Evolutionary conservation across 2,329 filamentous ascomycete genomes (phyloP).

Genomic region (Monosporascus sp.): DNA sequence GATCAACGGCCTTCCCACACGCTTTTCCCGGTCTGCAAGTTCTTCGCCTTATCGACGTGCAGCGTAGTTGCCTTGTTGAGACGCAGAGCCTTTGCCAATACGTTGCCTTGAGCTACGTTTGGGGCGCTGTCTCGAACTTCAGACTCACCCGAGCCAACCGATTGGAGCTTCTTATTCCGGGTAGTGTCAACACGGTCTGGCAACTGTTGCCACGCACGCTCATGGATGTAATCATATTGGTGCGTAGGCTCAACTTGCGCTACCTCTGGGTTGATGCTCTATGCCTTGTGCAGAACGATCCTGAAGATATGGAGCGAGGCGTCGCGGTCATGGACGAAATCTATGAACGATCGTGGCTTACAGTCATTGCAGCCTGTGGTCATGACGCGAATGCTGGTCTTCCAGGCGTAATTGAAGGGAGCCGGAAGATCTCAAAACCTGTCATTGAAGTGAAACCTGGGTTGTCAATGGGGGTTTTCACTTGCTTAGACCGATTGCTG

Average conservation of each 20-base stretch:
- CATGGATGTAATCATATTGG: conserved; percentile 12
- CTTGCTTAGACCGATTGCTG: neutral
- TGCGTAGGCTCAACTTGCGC: conserved; percentile 8
- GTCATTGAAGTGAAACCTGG: neutral
- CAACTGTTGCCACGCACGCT: conserved; percentile 8
- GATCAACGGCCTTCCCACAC: no score
- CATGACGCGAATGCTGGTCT: conserved; percentile 2
- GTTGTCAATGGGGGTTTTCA: neutral
- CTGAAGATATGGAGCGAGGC: conserved; percentile 12
- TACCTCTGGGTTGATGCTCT: conserved; percentile 25
- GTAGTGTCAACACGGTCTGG: neutral
- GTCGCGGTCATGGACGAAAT: conserved; percentile 13
- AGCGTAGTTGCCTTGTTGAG: conserved; percentile 1
- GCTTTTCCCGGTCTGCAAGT: neutral
- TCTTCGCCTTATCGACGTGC: neutral
- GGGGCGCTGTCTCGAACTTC: conserved; percentile 2
- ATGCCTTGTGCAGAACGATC: conserved; percentile 20
- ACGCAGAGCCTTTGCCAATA: neutral
- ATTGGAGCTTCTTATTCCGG: neutral
- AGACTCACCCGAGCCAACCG: neutral
- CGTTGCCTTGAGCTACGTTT: conserved; percentile 6
- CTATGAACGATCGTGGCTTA: conserved; percentile 10
- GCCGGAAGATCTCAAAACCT: neutral
- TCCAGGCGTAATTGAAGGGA: neutral
- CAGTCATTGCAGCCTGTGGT: conserved; percentile 5